Percentiles rank a stretch among this genome's conserved stretches.
These are phyloP conservation scores for Inonotus hispidus DNA, from an alignment of 1,284 basidiomycete genomes.

Conservation along the genomic window DNA sequence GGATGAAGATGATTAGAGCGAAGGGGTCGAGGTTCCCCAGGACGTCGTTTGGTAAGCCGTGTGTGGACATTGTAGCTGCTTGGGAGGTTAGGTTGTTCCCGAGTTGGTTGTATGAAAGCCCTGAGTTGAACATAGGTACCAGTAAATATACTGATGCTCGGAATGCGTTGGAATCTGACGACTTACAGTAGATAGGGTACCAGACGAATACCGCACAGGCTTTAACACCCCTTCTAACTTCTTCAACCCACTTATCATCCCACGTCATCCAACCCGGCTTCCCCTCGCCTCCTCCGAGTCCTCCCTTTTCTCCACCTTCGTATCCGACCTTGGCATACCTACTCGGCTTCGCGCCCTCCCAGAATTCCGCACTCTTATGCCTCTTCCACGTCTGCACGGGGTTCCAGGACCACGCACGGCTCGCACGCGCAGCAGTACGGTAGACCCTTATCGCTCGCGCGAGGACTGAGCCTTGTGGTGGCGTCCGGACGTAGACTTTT, in stretches of 20 bases:
- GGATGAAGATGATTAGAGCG: constrained; percentile 69
- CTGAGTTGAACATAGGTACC: constrained; percentile 31
- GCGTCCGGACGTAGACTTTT: constrained; percentile 60
- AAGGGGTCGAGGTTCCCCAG: constrained; percentile 78
- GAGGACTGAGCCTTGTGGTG: constrained; percentile 80
- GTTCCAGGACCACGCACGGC: constrained; percentile 52
- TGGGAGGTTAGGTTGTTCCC: constrained; percentile 79
- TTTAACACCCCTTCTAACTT: constrained; percentile 76
- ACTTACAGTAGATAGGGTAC: constrained; percentile 63
- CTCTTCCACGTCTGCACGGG: constrained; percentile 45
- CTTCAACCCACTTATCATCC: constrained; percentile 79
- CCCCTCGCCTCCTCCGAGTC: constrained; percentile 20
- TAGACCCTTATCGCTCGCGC: constrained; percentile 45
- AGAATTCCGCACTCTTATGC: constrained; percentile 61
- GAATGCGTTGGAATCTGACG: background rate
- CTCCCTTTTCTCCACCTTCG: background rate
- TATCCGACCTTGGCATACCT: constrained; percentile 28
- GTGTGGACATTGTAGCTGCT: constrained; percentile 66
- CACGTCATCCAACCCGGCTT: constrained; percentile 67
- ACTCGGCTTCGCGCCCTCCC: constrained; percentile 75
- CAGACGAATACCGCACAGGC: constrained; percentile 82
- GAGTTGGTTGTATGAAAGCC: constrained; percentile 71
- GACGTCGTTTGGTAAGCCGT: constrained; percentile 78
- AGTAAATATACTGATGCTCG: background rate
- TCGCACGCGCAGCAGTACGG: constrained; percentile 44